Evolutionary conservation across 495 filamentous ascomycete genomes (phyloP).

Genomic region (Aspergillus sclerotioniger): DNA sequence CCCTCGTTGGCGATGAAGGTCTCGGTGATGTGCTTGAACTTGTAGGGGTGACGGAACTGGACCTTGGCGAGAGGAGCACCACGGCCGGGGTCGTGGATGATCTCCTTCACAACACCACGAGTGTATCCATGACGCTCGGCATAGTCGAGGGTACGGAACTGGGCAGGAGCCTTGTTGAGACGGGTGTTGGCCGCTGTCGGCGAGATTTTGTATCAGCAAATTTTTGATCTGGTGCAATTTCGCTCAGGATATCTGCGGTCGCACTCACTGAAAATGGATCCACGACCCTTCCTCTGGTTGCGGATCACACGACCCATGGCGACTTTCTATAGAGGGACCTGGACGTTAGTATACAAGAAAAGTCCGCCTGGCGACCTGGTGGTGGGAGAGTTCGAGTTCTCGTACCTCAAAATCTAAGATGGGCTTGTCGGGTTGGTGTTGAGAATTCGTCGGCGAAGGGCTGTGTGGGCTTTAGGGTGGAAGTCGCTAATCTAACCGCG

Average conservation of each 20-base stretch:
- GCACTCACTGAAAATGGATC: slow-evolving; percentile 93
- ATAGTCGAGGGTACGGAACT: slow-evolving; percentile 94
- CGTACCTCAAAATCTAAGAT: slow-evolving; percentile 51
- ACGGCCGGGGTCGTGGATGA: slow-evolving; percentile 98
- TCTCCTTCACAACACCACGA: slow-evolving; percentile 95
- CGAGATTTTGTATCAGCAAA: slow-evolving; percentile 44
- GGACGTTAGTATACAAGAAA: slow-evolving; percentile 40
- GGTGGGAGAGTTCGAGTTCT: slow-evolving; percentile 32
- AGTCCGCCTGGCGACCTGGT: slow-evolving; percentile 30
- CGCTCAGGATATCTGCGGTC: slow-evolving; percentile 28
- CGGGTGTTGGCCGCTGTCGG: slow-evolving; percentile 74
- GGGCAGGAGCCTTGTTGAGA: slow-evolving; percentile 85
- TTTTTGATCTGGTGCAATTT: slow-evolving; percentile 18
- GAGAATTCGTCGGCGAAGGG: slow-evolving; percentile 46
- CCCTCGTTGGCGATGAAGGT: slow-evolving; percentile 99
- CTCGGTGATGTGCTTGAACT: slow-evolving; percentile 85
- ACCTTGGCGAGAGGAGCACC: slow-evolving; percentile 97
- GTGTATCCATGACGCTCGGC: slow-evolving; percentile 96
- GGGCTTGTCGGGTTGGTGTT: slow-evolving; percentile 50
- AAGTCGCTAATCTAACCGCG: slow-evolving; percentile 49
- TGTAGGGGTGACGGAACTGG: slow-evolving; percentile 90
- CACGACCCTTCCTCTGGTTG: slow-evolving; percentile 97
- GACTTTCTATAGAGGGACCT: slow-evolving; percentile 44
- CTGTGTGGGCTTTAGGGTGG: slow-evolving; percentile 52
- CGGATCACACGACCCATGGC: slow-evolving; percentile 83